These are phyloP conservation scores for Termitomyces titanicus DNA, from an alignment of 768 basidiomycete genomes.

Conservation along the genomic window DNA sequence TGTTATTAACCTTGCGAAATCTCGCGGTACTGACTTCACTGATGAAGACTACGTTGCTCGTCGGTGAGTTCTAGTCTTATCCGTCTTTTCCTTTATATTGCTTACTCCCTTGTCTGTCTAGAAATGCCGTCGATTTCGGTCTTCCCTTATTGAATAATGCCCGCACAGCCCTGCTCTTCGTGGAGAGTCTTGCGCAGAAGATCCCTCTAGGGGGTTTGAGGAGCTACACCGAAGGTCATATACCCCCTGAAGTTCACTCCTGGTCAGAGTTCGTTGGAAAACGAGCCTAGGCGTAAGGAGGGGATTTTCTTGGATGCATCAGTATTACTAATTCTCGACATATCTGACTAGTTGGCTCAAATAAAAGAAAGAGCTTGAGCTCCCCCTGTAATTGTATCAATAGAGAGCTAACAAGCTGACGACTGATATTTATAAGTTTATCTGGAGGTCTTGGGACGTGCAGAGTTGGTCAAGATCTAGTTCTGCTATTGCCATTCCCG, in stretches of 20 bases:
- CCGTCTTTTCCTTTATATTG: background rate
- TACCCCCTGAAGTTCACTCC: constrained; percentile 88
- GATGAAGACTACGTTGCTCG: constrained; percentile 98
- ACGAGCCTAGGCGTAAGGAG: constrained; percentile 39
- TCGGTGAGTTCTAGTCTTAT: constrained; percentile 43
- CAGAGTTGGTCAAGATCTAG: constrained; percentile 50
- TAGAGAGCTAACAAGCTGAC: constrained; percentile 3
- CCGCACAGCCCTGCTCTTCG: constrained; percentile 84
- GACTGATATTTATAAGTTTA: background rate
- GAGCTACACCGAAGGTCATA: constrained; percentile 80
- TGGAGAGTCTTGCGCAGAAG: constrained; percentile 82
- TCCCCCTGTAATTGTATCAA: constrained; percentile 11
- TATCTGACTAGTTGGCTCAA: background rate
- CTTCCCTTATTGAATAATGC: constrained; percentile 89
- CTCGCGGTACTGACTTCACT: constrained; percentile 67
- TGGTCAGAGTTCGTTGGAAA: constrained; percentile 88
- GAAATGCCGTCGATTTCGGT: constrained; percentile 96
- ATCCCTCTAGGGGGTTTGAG: constrained; percentile 76
- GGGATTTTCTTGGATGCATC: constrained; percentile 7
- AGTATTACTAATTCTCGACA: background rate
- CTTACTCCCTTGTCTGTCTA: constrained; percentile 21
- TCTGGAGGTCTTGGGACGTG: constrained; percentile 38
- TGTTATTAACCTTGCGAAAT: constrained; percentile 88
- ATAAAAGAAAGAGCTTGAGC: constrained; percentile 20
- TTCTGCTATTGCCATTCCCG: constrained; percentile 6